Conservation (phyloP, 1,284 basidiomycete species). For the Entoloma clypeatum region DNA sequence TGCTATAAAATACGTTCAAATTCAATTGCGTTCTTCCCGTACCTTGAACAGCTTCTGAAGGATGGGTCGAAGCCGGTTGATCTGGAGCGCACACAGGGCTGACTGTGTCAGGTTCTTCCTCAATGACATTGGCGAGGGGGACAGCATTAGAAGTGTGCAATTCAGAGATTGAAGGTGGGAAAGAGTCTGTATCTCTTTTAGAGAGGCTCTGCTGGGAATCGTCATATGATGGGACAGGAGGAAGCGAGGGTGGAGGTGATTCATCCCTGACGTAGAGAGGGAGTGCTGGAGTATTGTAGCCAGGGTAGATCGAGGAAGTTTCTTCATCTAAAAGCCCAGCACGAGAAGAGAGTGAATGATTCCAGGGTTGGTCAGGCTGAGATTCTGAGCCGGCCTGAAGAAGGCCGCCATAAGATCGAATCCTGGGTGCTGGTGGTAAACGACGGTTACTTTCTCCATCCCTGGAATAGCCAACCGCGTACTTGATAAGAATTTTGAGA, state of each 20-base stretch:
- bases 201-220: neutral
- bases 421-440: constrained; percentile 3
- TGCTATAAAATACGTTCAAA: neutral
- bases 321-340: constrained; percentile 8
- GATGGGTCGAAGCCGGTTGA: constrained; percentile 5
- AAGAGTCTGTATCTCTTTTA: constrained; percentile 1
- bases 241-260: constrained; percentile 2
- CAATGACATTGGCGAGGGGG: constrained; percentile 5
- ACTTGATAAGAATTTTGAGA: too few relatives aligned
- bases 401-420: constrained; percentile 7
- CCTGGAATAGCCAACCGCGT: constrained; percentile 9
- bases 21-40: neutral
- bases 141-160: constrained; percentile 1
- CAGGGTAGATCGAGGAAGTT: constrained; percentile 19
- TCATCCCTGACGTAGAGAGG: constrained; percentile 13
- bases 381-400: too few relatives aligned
- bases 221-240: constrained; percentile 11
- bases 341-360: constrained; percentile 3
- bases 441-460: constrained; percentile 7
- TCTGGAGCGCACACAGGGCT: constrained; percentile 9
- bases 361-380: constrained; percentile 7
- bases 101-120: constrained; percentile 2
- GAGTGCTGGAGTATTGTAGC: constrained; percentile 8
- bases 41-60: constrained; percentile 8
- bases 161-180: constrained; percentile 1